Base-by-base conservation (phyloP, 2,329 filamentous ascomycete genomes). In the Colletotrichum tropicicola region DNA sequence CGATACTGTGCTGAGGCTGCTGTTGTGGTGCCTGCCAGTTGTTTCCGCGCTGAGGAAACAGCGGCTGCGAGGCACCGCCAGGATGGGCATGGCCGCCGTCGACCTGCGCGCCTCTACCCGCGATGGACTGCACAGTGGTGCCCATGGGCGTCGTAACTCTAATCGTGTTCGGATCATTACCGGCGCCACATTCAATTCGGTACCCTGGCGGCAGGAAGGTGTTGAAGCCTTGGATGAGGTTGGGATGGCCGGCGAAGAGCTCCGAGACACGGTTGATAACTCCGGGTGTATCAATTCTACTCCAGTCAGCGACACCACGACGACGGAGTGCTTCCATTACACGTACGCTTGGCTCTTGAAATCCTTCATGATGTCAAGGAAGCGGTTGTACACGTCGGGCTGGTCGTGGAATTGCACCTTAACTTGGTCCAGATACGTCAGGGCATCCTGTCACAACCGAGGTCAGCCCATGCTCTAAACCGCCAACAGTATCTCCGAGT, bases 281-380 rank as follows among this genome's bases (percentile, higher is more conserved):
- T 1, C 96, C 96, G 0, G 96, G 96, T 0, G 96, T 99, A 75
- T 99, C 96, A 72, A 99, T 99, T 4, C 92, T 91, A 63, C 25
- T 25, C 25, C 62, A 48, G 68, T 83, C 68, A 81, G 72, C 63
- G 27, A 55, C 30, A 45, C 25, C 28, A 51, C 39, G 12, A n/a
- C 21, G 15, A 17, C 39, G 65, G 57, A 27, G 44, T 41, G 44
- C 48, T 59, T 51, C 27, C 53, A 56, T 56, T 56, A 56, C 53
- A 86, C 91, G 80, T 83, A 94, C 88, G 94, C 94, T 80, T 97
- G 95, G 72, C 94, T 97, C 80, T 99, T 99, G 78, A 99, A 99
- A 72, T 99, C 96, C 75, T 99, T 99, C 96, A 99, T 99, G 51
- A 99, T 99, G 72, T 99, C 96, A 47, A 99, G 82, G 72, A 99